Evolutionary conservation across 2,329 filamentous ascomycete genomes (phyloP).

Genomic region (Drechslera avenae): DNA sequence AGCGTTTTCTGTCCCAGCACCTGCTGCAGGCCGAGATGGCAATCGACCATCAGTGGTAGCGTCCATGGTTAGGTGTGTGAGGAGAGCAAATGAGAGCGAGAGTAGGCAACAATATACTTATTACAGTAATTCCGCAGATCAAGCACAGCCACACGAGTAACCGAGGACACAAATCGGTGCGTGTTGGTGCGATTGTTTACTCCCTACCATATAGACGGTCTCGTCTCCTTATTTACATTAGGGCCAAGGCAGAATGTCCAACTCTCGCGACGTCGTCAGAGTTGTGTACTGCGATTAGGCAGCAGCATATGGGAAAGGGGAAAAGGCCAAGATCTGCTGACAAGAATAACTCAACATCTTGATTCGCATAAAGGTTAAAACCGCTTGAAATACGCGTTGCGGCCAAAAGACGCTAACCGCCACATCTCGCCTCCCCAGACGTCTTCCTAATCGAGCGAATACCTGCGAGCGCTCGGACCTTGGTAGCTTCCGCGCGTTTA

Average conservation of each 20-base stretch:
- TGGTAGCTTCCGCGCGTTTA: too few species aligned
- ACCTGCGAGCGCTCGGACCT: conserved; percentile 13
- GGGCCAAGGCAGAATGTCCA: too few species aligned
- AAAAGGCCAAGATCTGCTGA: too few species aligned
- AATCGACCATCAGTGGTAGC: background rate
- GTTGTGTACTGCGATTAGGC: too few species aligned
- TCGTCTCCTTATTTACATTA: too few species aligned
- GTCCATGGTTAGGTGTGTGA: background rate
- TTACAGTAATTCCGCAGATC: background rate
- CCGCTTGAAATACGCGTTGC: background rate
- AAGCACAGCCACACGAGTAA: background rate
- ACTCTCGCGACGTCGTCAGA: too few species aligned
- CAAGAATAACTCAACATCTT: background rate
- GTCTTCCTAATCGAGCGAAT: conserved; percentile 22
- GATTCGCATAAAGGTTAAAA: background rate
- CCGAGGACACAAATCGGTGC: too few species aligned
- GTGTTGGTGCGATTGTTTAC: too few species aligned
- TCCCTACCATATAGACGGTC: too few species aligned
- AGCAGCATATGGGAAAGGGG: too few species aligned
- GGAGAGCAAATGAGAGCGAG: background rate
- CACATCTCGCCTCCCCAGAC: conserved; percentile 5
- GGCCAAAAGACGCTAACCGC: conserved; percentile 9
- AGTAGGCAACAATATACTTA: background rate
- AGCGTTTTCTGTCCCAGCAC: conserved; percentile 6
- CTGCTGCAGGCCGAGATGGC: conserved; percentile 7